These are phyloP conservation scores for Jaapia argillacea DNA, from an alignment of 768 basidiomycete genomes.

Conservation along the genomic window DNA sequence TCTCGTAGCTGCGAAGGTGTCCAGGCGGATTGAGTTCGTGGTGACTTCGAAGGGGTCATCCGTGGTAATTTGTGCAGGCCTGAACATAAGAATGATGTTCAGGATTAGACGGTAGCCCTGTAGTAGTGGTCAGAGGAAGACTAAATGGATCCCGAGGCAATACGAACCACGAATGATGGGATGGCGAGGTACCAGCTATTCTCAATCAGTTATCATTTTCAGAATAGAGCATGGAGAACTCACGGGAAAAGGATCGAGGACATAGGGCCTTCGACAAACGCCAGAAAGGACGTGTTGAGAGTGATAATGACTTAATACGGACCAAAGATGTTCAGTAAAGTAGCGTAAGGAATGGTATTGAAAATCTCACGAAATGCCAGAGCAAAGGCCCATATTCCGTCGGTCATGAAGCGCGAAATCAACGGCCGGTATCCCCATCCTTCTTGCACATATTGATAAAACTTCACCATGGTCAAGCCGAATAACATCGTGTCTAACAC, in stretches of 20 bases:
- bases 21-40: no score
- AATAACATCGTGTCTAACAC: slow-evolving; percentile 15
- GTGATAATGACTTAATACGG: background rate
- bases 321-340: no score
- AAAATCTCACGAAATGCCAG: background rate
- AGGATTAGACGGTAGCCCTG: background rate
- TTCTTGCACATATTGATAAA: slow-evolving; percentile 14
- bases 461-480: slow-evolving; percentile 16
- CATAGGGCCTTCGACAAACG: background rate
- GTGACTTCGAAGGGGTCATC: no score
- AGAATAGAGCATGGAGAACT: no score
- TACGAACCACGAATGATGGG: background rate
- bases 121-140: background rate
- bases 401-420: slow-evolving; percentile 9
- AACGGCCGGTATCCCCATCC: slow-evolving; percentile 15
- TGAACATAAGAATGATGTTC: no score
- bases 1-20: no score
- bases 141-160: background rate
- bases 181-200: slow-evolving; percentile 16
- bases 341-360: no score
- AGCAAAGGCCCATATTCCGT: background rate
- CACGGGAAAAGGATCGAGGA: background rate
- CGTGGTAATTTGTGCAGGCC: no score
- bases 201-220: background rate
- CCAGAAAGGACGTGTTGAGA: background rate